A percentile compares a stretch with the other conserved stretches of the same genome.
These are phyloP conservation scores for Chrysanthemum seticuspe DNA, from an alignment of 129 eudicot genomes.

Conservation along the genomic window DNA sequence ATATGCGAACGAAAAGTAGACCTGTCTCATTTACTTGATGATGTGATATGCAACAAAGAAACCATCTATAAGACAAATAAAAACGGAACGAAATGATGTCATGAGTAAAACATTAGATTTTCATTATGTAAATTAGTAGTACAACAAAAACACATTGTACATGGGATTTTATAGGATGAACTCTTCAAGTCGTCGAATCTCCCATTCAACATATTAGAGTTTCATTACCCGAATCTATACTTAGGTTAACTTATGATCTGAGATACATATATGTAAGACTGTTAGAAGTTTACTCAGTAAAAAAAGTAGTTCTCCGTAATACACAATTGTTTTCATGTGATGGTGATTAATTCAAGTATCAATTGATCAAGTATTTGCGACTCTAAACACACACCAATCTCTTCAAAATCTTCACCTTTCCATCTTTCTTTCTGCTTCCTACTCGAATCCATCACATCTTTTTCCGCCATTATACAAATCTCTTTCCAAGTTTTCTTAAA, in stretches of 20 bases:
- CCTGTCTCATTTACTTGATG: slow-evolving; percentile 5
- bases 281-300: slow-evolving; percentile 24
- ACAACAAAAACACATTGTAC: slow-evolving; percentile 11
- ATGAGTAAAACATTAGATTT: background rate
- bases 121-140: slow-evolving; percentile 13
- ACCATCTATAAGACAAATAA: background rate
- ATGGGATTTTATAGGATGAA: background rate
- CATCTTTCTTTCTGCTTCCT: slow-evolving; percentile 36
- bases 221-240: background rate
- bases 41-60: background rate
- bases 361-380: slow-evolving; percentile 59
- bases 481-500: slow-evolving; percentile 44
- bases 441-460: slow-evolving; percentile 42
- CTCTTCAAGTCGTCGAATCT: background rate
- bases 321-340: slow-evolving; percentile 30
- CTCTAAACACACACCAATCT: slow-evolving; percentile 44
- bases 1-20: background rate
- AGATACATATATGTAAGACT: slow-evolving; percentile 1
- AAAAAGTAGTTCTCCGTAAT: slow-evolving; percentile 3
- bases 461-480: slow-evolving; percentile 48
- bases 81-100: background rate
- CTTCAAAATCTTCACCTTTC: slow-evolving; percentile 45
- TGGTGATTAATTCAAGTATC: slow-evolving; percentile 37
- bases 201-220: background rate
- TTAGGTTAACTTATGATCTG: slow-evolving; percentile 5